Evolutionary conservation across 2,329 filamentous ascomycete species (phyloP).

Genomic region (Aphanocladium album): DNA sequence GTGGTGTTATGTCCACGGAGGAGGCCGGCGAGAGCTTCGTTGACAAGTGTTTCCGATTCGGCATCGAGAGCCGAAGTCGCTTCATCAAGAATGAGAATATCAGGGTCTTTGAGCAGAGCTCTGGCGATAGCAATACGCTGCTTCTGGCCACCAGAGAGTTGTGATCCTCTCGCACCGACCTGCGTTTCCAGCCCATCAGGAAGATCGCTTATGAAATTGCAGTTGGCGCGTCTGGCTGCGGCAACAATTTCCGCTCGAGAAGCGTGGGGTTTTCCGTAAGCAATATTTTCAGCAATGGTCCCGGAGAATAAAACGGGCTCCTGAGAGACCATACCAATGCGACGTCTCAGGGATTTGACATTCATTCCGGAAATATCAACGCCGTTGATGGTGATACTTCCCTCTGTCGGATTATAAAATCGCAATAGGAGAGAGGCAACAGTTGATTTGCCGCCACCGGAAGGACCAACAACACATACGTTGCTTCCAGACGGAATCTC

Average conservation of each 20-base stretch:
- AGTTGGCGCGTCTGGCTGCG: conserved; percentile 89
- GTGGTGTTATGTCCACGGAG: conserved; percentile 88
- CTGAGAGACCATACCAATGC: conserved; percentile 92
- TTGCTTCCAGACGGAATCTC: conserved; percentile 90
- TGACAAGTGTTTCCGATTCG: conserved; percentile 94
- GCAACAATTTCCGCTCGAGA: conserved; percentile 74
- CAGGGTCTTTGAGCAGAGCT: conserved; percentile 89
- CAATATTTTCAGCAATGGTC: conserved; percentile 81
- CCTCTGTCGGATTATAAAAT: conserved; percentile 80
- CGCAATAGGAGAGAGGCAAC: conserved; percentile 86
- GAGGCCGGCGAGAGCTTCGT: conserved; percentile 76
- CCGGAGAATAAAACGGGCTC: conserved; percentile 91
- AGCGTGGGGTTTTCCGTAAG: conserved; percentile 80
- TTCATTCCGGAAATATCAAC: conserved; percentile 82
- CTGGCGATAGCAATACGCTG: conserved; percentile 96
- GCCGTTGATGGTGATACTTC: conserved; percentile 77
- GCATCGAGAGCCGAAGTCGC: conserved; percentile 93
- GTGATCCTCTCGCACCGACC: conserved; percentile 85
- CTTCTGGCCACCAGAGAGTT: conserved; percentile 94
- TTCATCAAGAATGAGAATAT: conserved; percentile 95
- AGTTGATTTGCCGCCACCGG: conserved; percentile 92
- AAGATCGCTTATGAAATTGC: conserved; percentile 93
- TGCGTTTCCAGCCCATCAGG: conserved; percentile 92
- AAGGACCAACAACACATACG: conserved; percentile 93
- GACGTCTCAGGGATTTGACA: conserved; percentile 82